Percentiles rank a stretch among this genome's conserved stretches.
phyloP scores from a whole-genome alignment of 169 alveolate genomes.

The Cyclospora cayetanensis region DNA sequence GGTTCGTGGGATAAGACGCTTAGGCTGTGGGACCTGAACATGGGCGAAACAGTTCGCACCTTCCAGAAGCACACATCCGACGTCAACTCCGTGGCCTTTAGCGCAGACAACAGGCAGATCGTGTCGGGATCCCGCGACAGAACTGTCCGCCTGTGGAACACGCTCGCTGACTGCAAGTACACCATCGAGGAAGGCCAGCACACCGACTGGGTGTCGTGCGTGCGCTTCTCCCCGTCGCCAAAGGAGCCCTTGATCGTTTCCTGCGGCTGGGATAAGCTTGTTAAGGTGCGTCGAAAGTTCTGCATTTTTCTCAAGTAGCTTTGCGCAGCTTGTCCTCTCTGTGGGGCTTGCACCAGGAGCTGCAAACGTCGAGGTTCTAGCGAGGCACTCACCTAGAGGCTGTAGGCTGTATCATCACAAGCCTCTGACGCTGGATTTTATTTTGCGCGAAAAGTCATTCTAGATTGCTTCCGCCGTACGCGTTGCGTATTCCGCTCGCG shows the following conservation, averaged over 20 bases:
- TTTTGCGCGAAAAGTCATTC: no score
- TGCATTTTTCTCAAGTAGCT: neutral
- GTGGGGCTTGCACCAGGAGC: neutral
- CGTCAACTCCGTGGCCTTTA: conserved; percentile 96
- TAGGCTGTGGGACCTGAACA: conserved; percentile 94
- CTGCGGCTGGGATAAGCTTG: conserved; percentile 98
- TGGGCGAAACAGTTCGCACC: conserved; percentile 91
- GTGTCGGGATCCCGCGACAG: conserved; percentile 98
- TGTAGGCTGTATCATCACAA: no score
- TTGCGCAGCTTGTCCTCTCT: conserved; percentile 53
- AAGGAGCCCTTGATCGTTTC: conserved; percentile 95
- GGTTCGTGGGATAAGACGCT: conserved; percentile 95
- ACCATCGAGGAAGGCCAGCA: conserved; percentile 94
- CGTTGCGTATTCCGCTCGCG: no score
- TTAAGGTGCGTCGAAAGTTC: conserved; percentile 83
- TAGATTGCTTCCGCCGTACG: no score
- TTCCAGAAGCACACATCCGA: conserved; percentile 95
- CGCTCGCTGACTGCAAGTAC: conserved; percentile 97
- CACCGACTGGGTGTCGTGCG: conserved; percentile 98
- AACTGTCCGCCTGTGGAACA: conserved; percentile 97
- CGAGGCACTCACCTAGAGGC: no score
- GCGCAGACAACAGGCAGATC: conserved; percentile 98
- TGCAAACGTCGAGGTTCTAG: neutral
- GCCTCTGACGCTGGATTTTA: no score
- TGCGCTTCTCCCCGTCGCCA: conserved; percentile 96